Evolutionary conservation across 1,284 basidiomycete species (phyloP).

Genomic region (Coniferiporia sulphurascens): DNA sequence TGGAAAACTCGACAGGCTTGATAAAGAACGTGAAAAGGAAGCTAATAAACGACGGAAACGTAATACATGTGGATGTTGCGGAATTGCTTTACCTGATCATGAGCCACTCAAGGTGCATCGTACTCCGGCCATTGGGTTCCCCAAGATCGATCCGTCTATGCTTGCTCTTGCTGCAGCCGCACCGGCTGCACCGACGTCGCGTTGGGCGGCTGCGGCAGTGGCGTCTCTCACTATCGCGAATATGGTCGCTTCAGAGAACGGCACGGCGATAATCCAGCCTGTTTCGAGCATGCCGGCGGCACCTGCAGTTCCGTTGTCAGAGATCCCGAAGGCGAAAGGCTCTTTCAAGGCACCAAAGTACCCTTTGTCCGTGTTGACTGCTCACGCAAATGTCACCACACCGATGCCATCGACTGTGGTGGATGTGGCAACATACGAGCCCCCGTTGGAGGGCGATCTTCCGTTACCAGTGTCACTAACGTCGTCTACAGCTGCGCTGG

Average conservation of each 20-base stretch:
- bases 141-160: slow-evolving; percentile 66
- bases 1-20: slow-evolving; percentile 82
- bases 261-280: slow-evolving; percentile 50
- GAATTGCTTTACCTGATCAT: slow-evolving; percentile 88
- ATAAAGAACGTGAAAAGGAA: slow-evolving; percentile 93
- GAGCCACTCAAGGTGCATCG: slow-evolving; percentile 91
- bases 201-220: slow-evolving; percentile 80
- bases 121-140: slow-evolving; percentile 80
- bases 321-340: slow-evolving; percentile 67
- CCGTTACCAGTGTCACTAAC: slow-evolving; percentile 35
- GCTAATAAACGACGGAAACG: slow-evolving; percentile 80
- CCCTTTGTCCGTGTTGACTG: slow-evolving; percentile 47
- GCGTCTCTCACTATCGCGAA: slow-evolving; percentile 77
- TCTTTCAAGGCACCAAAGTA: slow-evolving; percentile 67
- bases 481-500: slow-evolving; percentile 34
- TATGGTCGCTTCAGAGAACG: slow-evolving; percentile 81
- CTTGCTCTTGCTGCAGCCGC: slow-evolving; percentile 59
- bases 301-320: slow-evolving; percentile 36
- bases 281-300: slow-evolving; percentile 37
- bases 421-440: slow-evolving; percentile 51
- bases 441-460: slow-evolving; percentile 53
- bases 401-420: slow-evolving; percentile 63
- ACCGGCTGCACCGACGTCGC: slow-evolving; percentile 61
- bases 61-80: slow-evolving; percentile 83
- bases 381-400: slow-evolving; percentile 52